These are phyloP conservation scores for Podaxis sp. DNA, from an alignment of 768 basidiomycete genomes.

Conservation along the genomic window DNA sequence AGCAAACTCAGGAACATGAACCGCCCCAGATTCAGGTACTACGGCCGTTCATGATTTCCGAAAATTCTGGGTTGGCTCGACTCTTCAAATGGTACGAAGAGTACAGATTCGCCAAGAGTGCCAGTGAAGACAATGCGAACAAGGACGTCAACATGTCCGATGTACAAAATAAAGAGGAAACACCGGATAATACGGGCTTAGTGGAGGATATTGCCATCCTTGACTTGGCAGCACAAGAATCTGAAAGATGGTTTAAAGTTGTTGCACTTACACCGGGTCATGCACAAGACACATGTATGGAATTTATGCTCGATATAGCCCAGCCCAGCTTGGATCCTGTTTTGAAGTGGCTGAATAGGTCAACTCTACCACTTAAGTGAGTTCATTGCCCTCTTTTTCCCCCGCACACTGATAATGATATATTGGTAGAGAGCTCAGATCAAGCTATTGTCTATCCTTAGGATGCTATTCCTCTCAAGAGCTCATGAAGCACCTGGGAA, in stretches of 20 bases:
- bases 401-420: neutral
- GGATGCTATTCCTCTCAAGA: conserved; percentile 35
- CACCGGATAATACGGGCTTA: neutral
- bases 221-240: conserved; percentile 11
- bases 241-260: conserved; percentile 16
- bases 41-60: neutral
- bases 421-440: conserved; percentile 24
- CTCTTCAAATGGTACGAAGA: conserved; percentile 9
- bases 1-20: neutral
- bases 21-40: neutral
- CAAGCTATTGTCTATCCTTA: conserved; percentile 40
- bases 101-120: neutral
- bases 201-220: neutral
- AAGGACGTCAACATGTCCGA: neutral
- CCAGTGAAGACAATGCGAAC: neutral
- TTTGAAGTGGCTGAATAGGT: conserved; percentile 33
- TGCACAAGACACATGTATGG: conserved; percentile 10
- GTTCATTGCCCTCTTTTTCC: conserved; percentile 16
- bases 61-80: conserved; percentile 1
- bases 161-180: neutral
- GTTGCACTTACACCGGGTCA: conserved; percentile 14
- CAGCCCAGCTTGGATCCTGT: conserved; percentile 23
- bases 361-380: conserved; percentile 19
- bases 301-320: conserved; percentile 20
- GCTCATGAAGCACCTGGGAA: conserved; percentile 11